phyloP scores from a whole-genome alignment of 163 green algal genomes.

The Volvox carteri region DNA sequence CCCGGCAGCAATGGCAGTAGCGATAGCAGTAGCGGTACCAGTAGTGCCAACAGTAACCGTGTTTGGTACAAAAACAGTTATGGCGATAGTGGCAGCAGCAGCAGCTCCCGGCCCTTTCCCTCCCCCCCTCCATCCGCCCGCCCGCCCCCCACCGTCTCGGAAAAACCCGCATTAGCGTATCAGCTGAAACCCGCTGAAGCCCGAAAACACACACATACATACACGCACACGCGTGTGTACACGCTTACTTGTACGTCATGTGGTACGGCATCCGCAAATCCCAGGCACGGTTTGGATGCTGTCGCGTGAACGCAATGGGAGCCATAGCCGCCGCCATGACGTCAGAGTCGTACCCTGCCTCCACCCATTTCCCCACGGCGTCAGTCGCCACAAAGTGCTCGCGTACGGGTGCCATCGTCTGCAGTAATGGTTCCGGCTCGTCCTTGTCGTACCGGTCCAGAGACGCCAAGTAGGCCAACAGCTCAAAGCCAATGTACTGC shows the following conservation, averaged over 20 bases:
- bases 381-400: not conserved
- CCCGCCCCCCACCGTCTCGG: too few relatives aligned
- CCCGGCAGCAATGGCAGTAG: too few relatives aligned
- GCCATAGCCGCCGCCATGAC: not conserved
- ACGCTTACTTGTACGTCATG: constrained; percentile 28
- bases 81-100: too few relatives aligned
- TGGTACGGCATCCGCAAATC: constrained; percentile 28
- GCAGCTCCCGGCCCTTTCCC: too few relatives aligned
- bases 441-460: not conserved
- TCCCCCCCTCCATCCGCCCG: too few relatives aligned
- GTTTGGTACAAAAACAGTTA: not conserved
- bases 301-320: not conserved
- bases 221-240: not conserved
- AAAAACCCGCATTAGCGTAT: too few relatives aligned
- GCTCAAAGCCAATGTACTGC: not conserved
- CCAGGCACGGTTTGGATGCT: constrained; percentile 38
- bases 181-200: too few relatives aligned
- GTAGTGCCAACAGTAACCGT: too few relatives aligned
- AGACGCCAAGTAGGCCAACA: constrained; percentile 14
- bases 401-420: not conserved
- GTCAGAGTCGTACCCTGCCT: not conserved
- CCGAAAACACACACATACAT: not conserved
- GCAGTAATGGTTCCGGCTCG: not conserved
- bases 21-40: too few relatives aligned
- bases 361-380: not conserved